Conservation (phyloP, 768 basidiomycete genomes). For the Tylopilus plumbeoviolaceoides region DNA sequence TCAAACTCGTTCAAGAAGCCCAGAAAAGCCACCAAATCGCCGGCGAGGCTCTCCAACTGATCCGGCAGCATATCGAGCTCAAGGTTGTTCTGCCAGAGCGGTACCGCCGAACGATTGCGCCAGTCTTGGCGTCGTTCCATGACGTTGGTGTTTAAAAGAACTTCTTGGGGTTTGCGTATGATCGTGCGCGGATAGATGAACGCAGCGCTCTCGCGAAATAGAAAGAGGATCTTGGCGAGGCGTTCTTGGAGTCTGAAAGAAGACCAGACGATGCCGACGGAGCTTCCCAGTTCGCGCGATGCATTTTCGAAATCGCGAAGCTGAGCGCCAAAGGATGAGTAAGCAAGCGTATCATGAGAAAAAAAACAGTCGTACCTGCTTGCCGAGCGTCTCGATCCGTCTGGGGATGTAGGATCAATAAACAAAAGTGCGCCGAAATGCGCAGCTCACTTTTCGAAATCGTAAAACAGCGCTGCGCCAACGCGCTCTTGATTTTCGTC, state of each 20-base stretch:
- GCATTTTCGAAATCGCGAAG: slow-evolving; percentile 54
- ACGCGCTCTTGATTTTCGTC: slow-evolving; percentile 47
- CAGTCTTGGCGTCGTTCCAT: slow-evolving; percentile 28
- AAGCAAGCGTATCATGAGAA: neutral
- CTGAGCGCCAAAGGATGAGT: slow-evolving; percentile 18
- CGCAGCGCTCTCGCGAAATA: slow-evolving; percentile 53
- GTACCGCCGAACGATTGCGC: slow-evolving; percentile 35
- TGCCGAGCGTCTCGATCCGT: slow-evolving; percentile 44
- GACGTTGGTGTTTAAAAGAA: slow-evolving; percentile 29
- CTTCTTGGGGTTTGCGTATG: slow-evolving; percentile 33
- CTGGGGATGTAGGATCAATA: slow-evolving; percentile 20
- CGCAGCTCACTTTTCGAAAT: slow-evolving; percentile 42
- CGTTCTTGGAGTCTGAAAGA: slow-evolving; percentile 47
- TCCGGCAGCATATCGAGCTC: slow-evolving; percentile 45
- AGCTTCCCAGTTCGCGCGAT: slow-evolving; percentile 50
- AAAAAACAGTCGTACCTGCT: slow-evolving; percentile 32
- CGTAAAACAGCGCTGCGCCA: slow-evolving; percentile 41
- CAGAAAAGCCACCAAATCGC: slow-evolving; percentile 45
- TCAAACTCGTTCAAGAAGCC: slow-evolving; percentile 51
- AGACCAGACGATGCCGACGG: slow-evolving; percentile 52
- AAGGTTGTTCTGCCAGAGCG: slow-evolving; percentile 34
- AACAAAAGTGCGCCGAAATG: neutral
- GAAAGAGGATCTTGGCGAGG: slow-evolving; percentile 43
- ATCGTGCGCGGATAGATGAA: slow-evolving; percentile 48
- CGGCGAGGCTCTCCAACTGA: slow-evolving; percentile 42